Evolutionary conservation across 2,329 filamentous ascomycete genomes (phyloP), one percentile per base, ranked within the genome.

Genomic region (Cladosporium halotolerans): DNA sequence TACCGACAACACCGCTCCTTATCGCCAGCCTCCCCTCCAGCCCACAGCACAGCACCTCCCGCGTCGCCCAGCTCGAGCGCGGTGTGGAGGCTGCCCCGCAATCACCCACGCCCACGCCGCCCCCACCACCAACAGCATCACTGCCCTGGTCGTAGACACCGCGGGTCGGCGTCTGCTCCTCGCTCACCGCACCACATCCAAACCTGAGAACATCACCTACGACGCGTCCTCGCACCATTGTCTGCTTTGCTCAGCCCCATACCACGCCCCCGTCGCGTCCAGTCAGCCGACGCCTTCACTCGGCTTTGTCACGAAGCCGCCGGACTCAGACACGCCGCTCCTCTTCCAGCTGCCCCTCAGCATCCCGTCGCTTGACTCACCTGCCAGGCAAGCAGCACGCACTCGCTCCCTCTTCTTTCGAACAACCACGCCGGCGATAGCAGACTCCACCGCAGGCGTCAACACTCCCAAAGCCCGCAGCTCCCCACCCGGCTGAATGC

Each of bases 401-500:
- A 34, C 10, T 19, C 44, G 11, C 42, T 32, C 42, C 6, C 39
- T 41, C 13, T 10, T 16, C 39, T 3, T 3, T 38, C 34, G 34
- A 38, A 38, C 34, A 5, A 11, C 11, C 10, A 41, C 13, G 18
- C 13, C 39, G 39, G 18, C 39, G 9, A 18, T 18, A 1, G 11
- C 39, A 9, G 18, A n/a, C 39, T 41, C 39, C 39, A 41, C 13
- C 39, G 14, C 39, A 3, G 11, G 13, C 39, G 9, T 9, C 45
- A 33, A 16, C 16, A 18, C 8, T 34, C 19, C 41, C 16, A 9
- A 43, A 31, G 41, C 41, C 36, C 11, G 16, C 39, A 50, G 28
- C 47, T 13, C 38, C 38, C 34, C 44, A 52, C 42, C 49, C 50
- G 41, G 52, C 56, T 58, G 54, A 46, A 59, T 59, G 60, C 58